These are phyloP conservation scores for Exophiala lecanii-corni DNA, from an alignment of 2,329 filamentous ascomycete genomes.

Conservation along the genomic window DNA sequence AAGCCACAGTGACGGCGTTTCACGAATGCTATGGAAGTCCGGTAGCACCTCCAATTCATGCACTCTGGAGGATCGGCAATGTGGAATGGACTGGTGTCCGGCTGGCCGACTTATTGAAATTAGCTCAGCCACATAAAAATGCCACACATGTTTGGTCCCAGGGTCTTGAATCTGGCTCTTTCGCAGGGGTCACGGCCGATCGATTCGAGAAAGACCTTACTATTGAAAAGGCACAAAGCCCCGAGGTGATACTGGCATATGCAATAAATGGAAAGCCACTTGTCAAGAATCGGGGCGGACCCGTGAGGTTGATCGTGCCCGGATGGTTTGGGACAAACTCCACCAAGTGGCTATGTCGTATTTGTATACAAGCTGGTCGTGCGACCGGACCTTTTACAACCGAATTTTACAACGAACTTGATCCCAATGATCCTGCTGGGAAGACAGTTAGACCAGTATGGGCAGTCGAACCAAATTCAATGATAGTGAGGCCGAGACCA, in stretches of 20 bases:
- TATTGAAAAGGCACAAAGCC: slow-evolving; percentile 16
- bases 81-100: slow-evolving; percentile 34
- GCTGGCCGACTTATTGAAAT: slow-evolving; percentile 25
- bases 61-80: slow-evolving; percentile 33
- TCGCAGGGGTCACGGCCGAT: slow-evolving; percentile 16
- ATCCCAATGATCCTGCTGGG: slow-evolving; percentile 16
- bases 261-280: slow-evolving; percentile 22
- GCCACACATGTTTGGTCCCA: slow-evolving; percentile 21
- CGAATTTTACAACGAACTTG: slow-evolving; percentile 23
- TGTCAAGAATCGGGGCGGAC: slow-evolving; percentile 21
- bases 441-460: slow-evolving; percentile 19
- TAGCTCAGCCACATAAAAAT: slow-evolving; percentile 22
- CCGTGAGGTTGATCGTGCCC: slow-evolving; percentile 23
- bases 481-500: slow-evolving; percentile 17
- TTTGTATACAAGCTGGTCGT: slow-evolving; percentile 18
- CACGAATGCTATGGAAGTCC: slow-evolving; percentile 38
- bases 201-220: slow-evolving; percentile 24
- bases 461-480: slow-evolving; percentile 23
- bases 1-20: slow-evolving; percentile 28
- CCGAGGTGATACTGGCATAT: slow-evolving; percentile 21
- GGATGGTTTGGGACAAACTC: slow-evolving; percentile 24
- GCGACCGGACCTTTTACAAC: slow-evolving; percentile 21
- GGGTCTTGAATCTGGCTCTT: slow-evolving; percentile 21
- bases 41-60: slow-evolving; percentile 28
- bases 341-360: slow-evolving; percentile 22